phyloP scores from a whole-genome alignment of 2,329 filamentous ascomycete genomes.

The Cladophialophora psammophila region DNA sequence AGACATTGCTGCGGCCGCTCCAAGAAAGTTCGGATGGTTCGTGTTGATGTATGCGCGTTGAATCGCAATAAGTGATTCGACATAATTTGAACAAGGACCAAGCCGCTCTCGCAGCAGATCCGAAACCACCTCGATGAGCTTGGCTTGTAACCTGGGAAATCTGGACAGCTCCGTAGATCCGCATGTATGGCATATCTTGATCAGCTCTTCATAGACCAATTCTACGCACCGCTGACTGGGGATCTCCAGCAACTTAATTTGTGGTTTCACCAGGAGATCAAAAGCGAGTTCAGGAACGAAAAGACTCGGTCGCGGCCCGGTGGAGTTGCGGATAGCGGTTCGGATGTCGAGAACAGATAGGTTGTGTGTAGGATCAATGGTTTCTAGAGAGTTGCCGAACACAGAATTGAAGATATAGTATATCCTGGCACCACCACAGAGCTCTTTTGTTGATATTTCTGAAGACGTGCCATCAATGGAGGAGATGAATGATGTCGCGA shows the following conservation, averaged over 20 bases:
- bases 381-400: constrained; percentile 94
- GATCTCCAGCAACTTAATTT: constrained; percentile 95
- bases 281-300: constrained; percentile 98
- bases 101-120: constrained; percentile 91
- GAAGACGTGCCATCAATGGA: constrained; percentile 98
- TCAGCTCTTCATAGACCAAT: constrained; percentile 96
- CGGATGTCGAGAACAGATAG: constrained; percentile 93
- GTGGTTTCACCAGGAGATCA: constrained; percentile 94
- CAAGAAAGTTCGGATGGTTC: constrained; percentile 98
- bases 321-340: constrained; percentile 97
- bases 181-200: constrained; percentile 99
- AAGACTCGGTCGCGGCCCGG: constrained; percentile 89
- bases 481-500: constrained; percentile 96
- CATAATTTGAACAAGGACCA: constrained; percentile 86
- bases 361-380: constrained; percentile 95
- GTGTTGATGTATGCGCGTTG: constrained; percentile 99
- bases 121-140: constrained; percentile 97
- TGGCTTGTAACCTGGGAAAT: constrained; percentile 91
- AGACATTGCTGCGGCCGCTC: constrained; percentile 95
- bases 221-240: constrained; percentile 97
- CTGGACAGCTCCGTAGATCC: constrained; percentile 91
- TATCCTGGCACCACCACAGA: constrained; percentile 91
- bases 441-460: constrained; percentile 97
- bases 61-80: constrained; percentile 96
- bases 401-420: constrained; percentile 99